Conservation (phyloP, 768 basidiomycete species). For the Steccherinum ochraceum region DNA sequence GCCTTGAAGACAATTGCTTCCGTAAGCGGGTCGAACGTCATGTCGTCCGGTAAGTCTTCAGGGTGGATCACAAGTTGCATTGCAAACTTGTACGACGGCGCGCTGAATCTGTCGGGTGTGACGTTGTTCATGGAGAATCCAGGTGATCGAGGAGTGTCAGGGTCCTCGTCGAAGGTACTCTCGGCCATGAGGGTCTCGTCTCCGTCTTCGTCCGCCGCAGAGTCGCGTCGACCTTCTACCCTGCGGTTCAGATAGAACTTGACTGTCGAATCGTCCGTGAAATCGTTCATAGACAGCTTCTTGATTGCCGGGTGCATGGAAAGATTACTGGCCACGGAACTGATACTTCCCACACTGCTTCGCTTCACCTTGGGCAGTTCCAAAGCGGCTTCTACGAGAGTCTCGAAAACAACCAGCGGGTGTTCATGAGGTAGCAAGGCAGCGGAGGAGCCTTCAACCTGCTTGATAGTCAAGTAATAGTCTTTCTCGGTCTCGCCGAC, state of each 20-base stretch:
- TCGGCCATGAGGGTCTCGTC: conserved; percentile 36
- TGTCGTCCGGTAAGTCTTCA: conserved; percentile 88
- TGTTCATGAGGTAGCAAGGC: conserved; percentile 65
- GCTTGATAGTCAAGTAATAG: conserved; percentile 91
- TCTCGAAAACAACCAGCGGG: conserved; percentile 88
- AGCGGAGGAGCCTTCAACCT: conserved; percentile 83
- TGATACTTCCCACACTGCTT: conserved; percentile 90
- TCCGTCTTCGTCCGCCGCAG: conserved; percentile 31
- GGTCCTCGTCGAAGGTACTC: conserved; percentile 26
- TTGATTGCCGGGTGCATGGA: conserved; percentile 94
- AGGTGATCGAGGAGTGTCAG: conserved; percentile 14
- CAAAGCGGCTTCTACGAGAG: conserved; percentile 72
- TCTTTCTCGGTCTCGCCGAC: conserved; percentile 47
- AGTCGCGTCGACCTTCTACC: conserved; percentile 34
- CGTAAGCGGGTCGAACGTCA: conserved; percentile 88
- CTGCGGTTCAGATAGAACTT: conserved; percentile 90
- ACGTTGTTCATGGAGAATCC: conserved; percentile 33
- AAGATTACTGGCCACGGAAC: conserved; percentile 86
- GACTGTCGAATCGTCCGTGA: conserved; percentile 93
- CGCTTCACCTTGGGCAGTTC: conserved; percentile 85
- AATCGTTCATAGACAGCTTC: conserved; percentile 94
- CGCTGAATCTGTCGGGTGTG: conserved; percentile 67
- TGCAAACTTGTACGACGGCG: conserved; percentile 80
- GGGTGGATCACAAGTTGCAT: conserved; percentile 84
- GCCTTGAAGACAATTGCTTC: conserved; percentile 91